Conservation (phyloP, 163 green algal species). For the Scenedesmus sp. region DNA sequence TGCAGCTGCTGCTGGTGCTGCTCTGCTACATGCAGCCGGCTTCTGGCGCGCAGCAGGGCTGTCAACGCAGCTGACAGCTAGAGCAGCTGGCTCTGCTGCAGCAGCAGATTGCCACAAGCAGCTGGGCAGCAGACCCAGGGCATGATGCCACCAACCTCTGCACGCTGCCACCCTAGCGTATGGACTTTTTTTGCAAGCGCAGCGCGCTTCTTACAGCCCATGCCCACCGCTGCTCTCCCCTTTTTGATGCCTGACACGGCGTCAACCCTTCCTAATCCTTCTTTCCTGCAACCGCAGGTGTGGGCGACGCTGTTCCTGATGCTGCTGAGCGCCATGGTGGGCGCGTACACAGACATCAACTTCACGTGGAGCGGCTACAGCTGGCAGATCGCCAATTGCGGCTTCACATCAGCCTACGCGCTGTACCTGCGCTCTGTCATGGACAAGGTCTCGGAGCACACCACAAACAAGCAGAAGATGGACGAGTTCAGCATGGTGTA, state of each 20-base stretch:
- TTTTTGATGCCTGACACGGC: no score
- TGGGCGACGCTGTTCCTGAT: constrained; percentile 78
- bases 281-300: constrained; percentile 45
- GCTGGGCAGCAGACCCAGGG: no score
- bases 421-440: constrained; percentile 81
- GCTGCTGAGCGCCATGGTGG: constrained; percentile 68
- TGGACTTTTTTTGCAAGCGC: no score
- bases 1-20: neutral
- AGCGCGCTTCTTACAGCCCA: no score
- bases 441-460: constrained; percentile 75
- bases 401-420: constrained; percentile 81
- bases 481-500: constrained; percentile 83
- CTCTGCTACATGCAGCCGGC: neutral
- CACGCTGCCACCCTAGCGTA: no score
- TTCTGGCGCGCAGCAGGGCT: neutral
- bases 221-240: no score
- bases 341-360: constrained; percentile 73
- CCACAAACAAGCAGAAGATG: constrained; percentile 73
- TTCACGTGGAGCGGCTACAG: constrained; percentile 75
- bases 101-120: no score
- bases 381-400: constrained; percentile 80
- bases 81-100: no score
- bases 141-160: no score
- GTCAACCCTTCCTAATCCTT: no score
- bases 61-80: no score